Percentiles rank a stretch among this genome's conserved stretches.
Conservation (phyloP, 208 protist species). For the Strigomonas galati region DNA sequence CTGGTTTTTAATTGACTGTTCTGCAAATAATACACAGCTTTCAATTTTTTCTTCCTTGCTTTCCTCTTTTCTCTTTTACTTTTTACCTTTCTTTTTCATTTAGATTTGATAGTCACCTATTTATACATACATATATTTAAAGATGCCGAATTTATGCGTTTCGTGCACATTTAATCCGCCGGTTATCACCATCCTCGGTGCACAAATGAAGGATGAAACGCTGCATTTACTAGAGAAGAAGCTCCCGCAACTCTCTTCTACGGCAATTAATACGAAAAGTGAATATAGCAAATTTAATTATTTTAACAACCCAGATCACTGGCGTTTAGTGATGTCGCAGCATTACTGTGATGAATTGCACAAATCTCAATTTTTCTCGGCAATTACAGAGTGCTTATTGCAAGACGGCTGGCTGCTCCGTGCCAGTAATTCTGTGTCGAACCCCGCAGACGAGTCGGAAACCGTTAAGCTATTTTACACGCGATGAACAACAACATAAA, state of each 20-base stretch:
- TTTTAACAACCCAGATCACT: conserved; percentile 77
- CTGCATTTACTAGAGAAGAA: conserved; percentile 73
- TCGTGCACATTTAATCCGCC: conserved; percentile 89
- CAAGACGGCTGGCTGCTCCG: conserved; percentile 85
- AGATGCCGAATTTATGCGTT: conserved; percentile 91
- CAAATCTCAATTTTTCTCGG: conserved; percentile 72
- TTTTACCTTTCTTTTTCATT: too few relatives aligned
- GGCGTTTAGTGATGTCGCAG: conserved; percentile 83
- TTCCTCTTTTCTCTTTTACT: too few relatives aligned
- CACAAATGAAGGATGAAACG: conserved; percentile 85
- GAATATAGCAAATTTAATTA: conserved; percentile 78
- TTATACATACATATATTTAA: conserved; percentile 15
- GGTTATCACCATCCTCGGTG: conserved; percentile 81
- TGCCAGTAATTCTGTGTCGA: conserved; percentile 55
- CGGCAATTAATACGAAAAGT: conserved; percentile 58
- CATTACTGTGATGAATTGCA: conserved; percentile 92
- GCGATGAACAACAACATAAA: neutral
- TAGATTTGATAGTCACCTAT: too few relatives aligned
- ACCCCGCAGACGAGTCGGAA: conserved; percentile 47
- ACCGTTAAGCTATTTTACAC: conserved; percentile 87
- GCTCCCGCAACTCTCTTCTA: conserved; percentile 72
- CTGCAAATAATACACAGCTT: too few relatives aligned
- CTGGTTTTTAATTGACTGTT: too few relatives aligned
- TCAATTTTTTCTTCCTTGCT: too few relatives aligned
- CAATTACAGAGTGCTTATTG: conserved; percentile 75